Evolutionary conservation across 2,329 filamentous ascomycete genomes (phyloP), one percentile per base, ranked within the genome.

Genomic region (Periconia macrospinosa): DNA sequence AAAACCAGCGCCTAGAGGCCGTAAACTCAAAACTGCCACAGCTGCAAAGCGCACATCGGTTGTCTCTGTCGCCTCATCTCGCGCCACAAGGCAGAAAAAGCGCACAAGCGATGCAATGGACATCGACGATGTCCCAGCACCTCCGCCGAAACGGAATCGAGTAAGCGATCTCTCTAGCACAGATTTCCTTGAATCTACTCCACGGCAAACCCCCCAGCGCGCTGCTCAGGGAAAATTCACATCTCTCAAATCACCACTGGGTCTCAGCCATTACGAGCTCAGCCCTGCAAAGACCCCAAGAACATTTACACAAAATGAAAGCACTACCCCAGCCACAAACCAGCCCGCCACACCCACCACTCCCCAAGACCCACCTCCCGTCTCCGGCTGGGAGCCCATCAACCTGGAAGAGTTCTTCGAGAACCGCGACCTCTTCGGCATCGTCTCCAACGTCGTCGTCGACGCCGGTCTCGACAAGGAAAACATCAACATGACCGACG

Each of bases 321-420:
- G 33, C 33, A 37, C 33, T 14, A 37, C 33, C 11, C 33, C 33
- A n/a, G 11, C 33, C 15, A 37, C 33, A 37, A n/a, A 37, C 33
- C 33, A 37, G 15, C 43, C 43, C 20, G 59, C 65, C 45, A 62
- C 58, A 11, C 62, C 65, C 19, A 55, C 61, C 13, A 56, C 55
- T 23, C 51, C 49, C 35, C 58, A 49, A 46, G 61, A 60, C 7
- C 53, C 62, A 11, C 59, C 61, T n/a, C 35, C 30, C 8, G 44
- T 20, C 13, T 17, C 43, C 3, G 78, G 86, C 0, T 97, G 93
- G 93, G 82, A 81, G 5, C 79, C 89, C 0, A 81, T 89, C 2
- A 90, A 96, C 62, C 79, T 96, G 3, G 92, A 97, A 30, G 76
- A 82, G 1, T 78, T 94, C 1, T 86, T 94, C 51, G 52, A 59